These are phyloP conservation scores for Neonectria punicea DNA, from an alignment of 2,329 filamentous ascomycete species.

Conservation along the genomic window DNA sequence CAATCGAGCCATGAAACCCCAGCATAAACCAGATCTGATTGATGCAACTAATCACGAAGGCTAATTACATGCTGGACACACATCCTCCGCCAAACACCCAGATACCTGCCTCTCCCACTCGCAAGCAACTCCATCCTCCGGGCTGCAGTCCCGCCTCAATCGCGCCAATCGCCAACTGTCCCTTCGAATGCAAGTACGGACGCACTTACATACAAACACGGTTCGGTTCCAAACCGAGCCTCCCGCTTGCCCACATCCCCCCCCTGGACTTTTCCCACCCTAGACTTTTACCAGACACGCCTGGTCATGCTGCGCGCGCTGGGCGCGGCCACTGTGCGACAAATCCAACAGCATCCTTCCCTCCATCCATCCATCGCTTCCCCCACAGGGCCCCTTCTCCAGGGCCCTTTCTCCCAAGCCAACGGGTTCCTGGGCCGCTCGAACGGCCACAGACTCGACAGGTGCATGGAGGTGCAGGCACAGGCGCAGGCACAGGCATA, in stretches of 20 bases:
- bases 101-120: neutral
- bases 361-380: constrained; percentile 11
- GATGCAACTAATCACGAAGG: neutral
- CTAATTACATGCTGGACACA: neutral
- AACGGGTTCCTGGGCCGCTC: constrained; percentile 32
- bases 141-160: constrained; percentile 13
- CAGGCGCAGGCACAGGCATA: constrained; percentile 22
- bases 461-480: constrained; percentile 22
- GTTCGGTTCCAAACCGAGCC: constrained; percentile 25
- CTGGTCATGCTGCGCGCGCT: constrained; percentile 12
- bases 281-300: neutral
- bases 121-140: constrained; percentile 11
- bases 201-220: constrained; percentile 2
- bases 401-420: constrained; percentile 17
- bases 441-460: constrained; percentile 24
- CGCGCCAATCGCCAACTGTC: constrained; percentile 16
- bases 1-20: constrained; percentile 2
- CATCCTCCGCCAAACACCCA: neutral
- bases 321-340: constrained; percentile 31
- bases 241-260: constrained; percentile 13
- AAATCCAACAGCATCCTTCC: constrained; percentile 24
- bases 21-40: neutral
- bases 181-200: constrained; percentile 13
- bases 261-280: constrained; percentile 4
- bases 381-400: constrained; percentile 24